These are phyloP conservation scores for Flaveria sonorensis DNA, from an alignment of 129 eudicot genomes.

Conservation along the genomic window DNA sequence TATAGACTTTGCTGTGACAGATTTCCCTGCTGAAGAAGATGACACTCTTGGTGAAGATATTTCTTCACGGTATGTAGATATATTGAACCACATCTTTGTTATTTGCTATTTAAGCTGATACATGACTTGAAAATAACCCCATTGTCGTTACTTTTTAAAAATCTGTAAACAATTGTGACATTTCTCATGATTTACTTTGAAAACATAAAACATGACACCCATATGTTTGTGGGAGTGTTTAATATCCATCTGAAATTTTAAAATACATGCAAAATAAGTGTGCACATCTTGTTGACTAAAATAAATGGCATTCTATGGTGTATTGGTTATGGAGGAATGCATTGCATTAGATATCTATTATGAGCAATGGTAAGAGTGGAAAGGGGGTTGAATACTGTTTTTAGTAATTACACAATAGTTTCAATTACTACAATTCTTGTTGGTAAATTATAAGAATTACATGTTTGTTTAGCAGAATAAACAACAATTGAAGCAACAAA, in stretches of 20 bases:
- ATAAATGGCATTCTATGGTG: background rate
- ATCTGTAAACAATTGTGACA: background rate
- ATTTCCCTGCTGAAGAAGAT: constrained; percentile 60
- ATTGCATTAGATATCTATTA: background rate
- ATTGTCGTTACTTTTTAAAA: background rate
- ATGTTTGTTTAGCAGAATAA: background rate
- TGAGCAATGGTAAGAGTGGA: background rate
- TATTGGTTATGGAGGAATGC: background rate
- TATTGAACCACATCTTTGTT: background rate
- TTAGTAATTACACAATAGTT: background rate
- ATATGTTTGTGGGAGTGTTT: background rate
- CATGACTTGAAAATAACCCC: background rate
- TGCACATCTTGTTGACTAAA: background rate
- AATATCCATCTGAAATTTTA: background rate
- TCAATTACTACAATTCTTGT: background rate
- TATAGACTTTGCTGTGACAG: constrained; percentile 31
- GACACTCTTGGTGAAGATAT: constrained; percentile 66
- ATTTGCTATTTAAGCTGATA: background rate
- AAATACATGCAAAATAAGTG: background rate
- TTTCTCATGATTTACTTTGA: background rate
- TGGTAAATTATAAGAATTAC: background rate
- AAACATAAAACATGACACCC: background rate
- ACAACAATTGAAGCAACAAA: background rate
- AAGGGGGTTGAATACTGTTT: background rate
- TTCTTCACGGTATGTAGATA: constrained; percentile 64